Evolutionary conservation across 306 rosid genomes (phyloP), one percentile per base, ranked within the genome.

Genomic region (Myrica gale): DNA sequence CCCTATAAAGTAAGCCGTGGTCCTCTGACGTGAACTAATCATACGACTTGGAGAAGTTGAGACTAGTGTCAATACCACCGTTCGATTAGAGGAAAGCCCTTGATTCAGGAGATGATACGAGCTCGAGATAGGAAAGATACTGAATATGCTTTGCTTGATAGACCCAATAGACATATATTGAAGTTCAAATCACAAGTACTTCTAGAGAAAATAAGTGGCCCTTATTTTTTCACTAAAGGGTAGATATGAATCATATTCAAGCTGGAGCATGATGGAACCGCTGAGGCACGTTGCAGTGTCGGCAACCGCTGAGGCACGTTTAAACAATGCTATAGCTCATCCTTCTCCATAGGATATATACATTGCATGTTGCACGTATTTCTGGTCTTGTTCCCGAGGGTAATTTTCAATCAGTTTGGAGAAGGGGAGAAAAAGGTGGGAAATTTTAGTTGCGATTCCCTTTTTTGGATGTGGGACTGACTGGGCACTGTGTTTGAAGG

Each of bases 401-500:
- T 19, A 19, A 13, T 52, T 47, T 70, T 50, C 50, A 50, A 65
- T 58, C 66, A 58, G 52, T 45, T 46, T 9, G 46, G 43, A 47
- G 76, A 76, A 19, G 16, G 50, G 41, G 32, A 41, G 62, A 66
- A 4, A 4, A 57, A 32, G 23, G 63, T 19, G 39, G 6, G 39
- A 57, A 21, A 68, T 52, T 1, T 5, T 19, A 79, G 56, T 26
- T 56, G 80, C 62, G 66, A 42, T 77, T 58, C 8, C 15, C 16
- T 10, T 44, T 46, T 47, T 46, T 48, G 53, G 39, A 6, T 52
- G 79, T 70, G 86, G 72, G 81, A 83, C 69, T 67, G 3, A 52
- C 12, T 56, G 72, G 32, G 63, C 66, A 69, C 50, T 73, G 80
- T 42, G 75, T 74, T 69, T 63, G 72, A 79, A 80, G 72, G 62